Percentiles rank a stretch among this genome's conserved stretches.
Evolutionary conservation across 108 stramenopile genomes (phyloP).

Genomic region (Nitzschia sp.): DNA sequence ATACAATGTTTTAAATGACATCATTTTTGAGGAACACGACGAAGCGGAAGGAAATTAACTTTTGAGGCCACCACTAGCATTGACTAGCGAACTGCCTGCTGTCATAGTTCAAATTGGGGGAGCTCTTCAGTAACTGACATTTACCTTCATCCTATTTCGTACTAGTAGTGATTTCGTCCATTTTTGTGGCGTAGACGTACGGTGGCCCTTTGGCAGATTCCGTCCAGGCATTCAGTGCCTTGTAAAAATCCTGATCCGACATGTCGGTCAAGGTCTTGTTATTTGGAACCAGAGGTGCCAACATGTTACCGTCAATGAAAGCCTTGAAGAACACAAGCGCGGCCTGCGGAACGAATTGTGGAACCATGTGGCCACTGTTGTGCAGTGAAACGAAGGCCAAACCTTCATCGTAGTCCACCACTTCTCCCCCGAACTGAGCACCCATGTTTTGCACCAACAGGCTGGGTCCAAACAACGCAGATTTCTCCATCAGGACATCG

Average conservation of each 20-base stretch:
- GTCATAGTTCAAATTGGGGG: not conserved
- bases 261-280: slow-evolving; percentile 43
- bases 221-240: slow-evolving; percentile 44
- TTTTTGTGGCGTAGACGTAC: no score
- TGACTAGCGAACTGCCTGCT: no score
- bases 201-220: slow-evolving; percentile 41
- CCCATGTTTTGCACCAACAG: slow-evolving; percentile 45
- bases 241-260: slow-evolving; percentile 38
- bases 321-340: slow-evolving; percentile 51
- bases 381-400: slow-evolving; percentile 64
- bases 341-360: slow-evolving; percentile 62
- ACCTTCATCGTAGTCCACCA: slow-evolving; percentile 60
- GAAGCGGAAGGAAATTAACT: not conserved
- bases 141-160: no score
- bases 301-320: slow-evolving; percentile 29
- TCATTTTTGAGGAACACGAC: not conserved
- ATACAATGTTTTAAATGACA: not conserved
- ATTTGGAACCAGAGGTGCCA: slow-evolving; percentile 47
- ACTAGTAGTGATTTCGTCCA: no score
- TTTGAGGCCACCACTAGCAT: no score
- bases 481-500: slow-evolving; percentile 49
- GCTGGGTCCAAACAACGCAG: slow-evolving; percentile 63
- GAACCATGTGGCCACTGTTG: slow-evolving; percentile 76
- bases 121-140: no score
- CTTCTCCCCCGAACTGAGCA: slow-evolving; percentile 67